Conservation (phyloP, 768 basidiomycete species). For the Butyriboletus loyo region DNA sequence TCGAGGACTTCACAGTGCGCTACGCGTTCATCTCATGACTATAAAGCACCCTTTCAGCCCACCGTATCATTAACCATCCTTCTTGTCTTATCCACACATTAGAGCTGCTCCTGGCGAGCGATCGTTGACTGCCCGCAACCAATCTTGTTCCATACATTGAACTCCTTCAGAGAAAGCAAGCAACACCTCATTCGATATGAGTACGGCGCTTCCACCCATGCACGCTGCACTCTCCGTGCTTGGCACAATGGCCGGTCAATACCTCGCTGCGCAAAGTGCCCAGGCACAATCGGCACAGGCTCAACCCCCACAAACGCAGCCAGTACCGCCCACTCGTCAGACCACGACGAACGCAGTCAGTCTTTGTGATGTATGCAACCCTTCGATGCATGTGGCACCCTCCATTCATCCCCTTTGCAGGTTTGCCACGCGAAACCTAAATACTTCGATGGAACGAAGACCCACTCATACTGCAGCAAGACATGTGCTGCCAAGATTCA, state of each 20-base stretch:
- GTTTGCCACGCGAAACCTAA: slow-evolving; percentile 55
- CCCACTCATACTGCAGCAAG: slow-evolving; percentile 58
- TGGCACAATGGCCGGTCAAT: slow-evolving; percentile 36
- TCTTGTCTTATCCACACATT: slow-evolving; percentile 39
- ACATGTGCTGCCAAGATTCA: slow-evolving; percentile 50
- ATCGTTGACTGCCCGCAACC: slow-evolving; percentile 3
- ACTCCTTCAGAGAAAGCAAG: slow-evolving; percentile 9
- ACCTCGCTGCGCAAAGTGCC: slow-evolving; percentile 31
- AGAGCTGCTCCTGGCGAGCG: slow-evolving; percentile 31
- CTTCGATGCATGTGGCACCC: neutral
- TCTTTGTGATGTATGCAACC: slow-evolving; percentile 49
- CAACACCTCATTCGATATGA: slow-evolving; percentile 22
- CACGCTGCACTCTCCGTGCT: slow-evolving; percentile 36
- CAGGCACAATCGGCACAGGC: slow-evolving; percentile 27
- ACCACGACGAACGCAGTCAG: slow-evolving; percentile 28
- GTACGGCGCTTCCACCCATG: slow-evolving; percentile 32
- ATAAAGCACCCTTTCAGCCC: slow-evolving; percentile 24
- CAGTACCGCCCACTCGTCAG: slow-evolving; percentile 15
- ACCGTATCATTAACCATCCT: slow-evolving; percentile 34
- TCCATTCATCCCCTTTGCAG: slow-evolving; percentile 30
- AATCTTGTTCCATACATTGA: slow-evolving; percentile 7
- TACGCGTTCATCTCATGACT: slow-evolving; percentile 12
- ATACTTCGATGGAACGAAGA: slow-evolving; percentile 52
- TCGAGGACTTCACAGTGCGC: slow-evolving; percentile 11
- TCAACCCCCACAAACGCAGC: slow-evolving; percentile 25